phyloP scores from a whole-genome alignment of 306 rosid species.

The Sindora glabra region DNA sequence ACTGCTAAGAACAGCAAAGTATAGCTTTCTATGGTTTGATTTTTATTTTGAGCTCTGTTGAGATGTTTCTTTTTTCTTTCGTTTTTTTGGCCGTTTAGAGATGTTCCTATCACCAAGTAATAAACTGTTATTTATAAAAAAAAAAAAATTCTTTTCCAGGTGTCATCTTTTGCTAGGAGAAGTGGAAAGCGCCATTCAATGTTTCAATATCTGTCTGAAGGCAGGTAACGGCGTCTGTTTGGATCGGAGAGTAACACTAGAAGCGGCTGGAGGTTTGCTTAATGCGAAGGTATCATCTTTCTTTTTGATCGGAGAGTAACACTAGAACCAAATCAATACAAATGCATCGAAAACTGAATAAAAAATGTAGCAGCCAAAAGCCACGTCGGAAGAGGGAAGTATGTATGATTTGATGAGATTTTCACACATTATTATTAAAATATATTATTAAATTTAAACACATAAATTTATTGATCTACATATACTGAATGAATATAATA shows the following conservation, averaged over 20 bases:
- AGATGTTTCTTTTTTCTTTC: no score
- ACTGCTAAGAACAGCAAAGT: slow-evolving; percentile 80
- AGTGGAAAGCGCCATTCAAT: slow-evolving; percentile 47
- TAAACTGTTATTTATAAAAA: slow-evolving; percentile 13
- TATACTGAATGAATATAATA: no score
- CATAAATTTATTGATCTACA: no score
- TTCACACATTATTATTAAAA: no score
- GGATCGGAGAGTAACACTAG: slow-evolving; percentile 72
- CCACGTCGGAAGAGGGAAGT: no score
- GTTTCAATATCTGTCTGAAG: slow-evolving; percentile 55
- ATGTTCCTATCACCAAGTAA: neutral
- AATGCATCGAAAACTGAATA: no score
- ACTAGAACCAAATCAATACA: slow-evolving; percentile 3
- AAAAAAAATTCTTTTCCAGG: slow-evolving; percentile 45
- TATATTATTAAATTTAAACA: no score
- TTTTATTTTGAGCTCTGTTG: slow-evolving; percentile 1
- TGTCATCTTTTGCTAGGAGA: slow-evolving; percentile 90
- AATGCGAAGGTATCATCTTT: slow-evolving; percentile 67
- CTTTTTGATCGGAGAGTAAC: slow-evolving; percentile 8
- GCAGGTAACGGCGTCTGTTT: slow-evolving; percentile 56
- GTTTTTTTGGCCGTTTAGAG: neutral
- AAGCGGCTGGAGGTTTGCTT: slow-evolving; percentile 81
- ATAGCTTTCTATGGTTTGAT: slow-evolving; percentile 27
- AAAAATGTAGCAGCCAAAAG: no score
- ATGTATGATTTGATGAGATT: no score